A percentile compares a stretch with the other conserved stretches of the same genome.
phyloP scores from a whole-genome alignment of 2,329 filamentous ascomycete species.

The Fusarium torreyae region DNA sequence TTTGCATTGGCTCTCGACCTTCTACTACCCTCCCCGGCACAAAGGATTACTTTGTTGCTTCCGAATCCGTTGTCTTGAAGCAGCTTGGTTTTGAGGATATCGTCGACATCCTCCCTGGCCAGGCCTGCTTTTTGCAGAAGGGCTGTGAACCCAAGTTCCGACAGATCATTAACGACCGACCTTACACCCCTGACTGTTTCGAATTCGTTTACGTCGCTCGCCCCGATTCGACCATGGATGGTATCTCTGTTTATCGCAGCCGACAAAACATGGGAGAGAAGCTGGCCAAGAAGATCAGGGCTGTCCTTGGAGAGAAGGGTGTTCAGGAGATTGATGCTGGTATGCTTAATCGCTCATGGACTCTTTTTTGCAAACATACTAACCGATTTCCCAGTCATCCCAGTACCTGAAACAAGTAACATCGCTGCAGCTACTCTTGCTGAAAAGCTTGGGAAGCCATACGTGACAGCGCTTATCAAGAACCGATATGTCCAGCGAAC shows the following conservation, averaged over 20 bases:
- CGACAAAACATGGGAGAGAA: constrained; percentile 89
- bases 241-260: constrained; percentile 87
- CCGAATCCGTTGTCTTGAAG: constrained; percentile 86
- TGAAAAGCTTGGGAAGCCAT: constrained; percentile 81
- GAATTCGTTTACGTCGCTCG: constrained; percentile 82
- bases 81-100: constrained; percentile 87
- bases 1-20: constrained; percentile 82
- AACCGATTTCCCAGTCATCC: constrained; percentile 14
- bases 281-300: constrained; percentile 80
- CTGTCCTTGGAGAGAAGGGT: constrained; percentile 76
- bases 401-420: constrained; percentile 75
- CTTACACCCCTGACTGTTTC: constrained; percentile 79
- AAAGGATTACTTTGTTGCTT: constrained; percentile 91
- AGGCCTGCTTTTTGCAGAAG: constrained; percentile 89
- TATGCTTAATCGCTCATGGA: constrained; percentile 35
- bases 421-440: constrained; percentile 84
- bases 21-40: constrained; percentile 74
- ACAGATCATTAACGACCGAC: constrained; percentile 77
- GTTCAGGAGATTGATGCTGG: constrained; percentile 82
- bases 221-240: constrained; percentile 86
- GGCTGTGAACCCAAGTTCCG: constrained; percentile 80
- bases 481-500: constrained; percentile 92
- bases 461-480: constrained; percentile 87
- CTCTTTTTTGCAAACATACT: constrained; percentile 6
- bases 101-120: constrained; percentile 82